Conservation (phyloP, 2,329 filamentous ascomycete species). For the Plenodomus tracheiphilus region DNA sequence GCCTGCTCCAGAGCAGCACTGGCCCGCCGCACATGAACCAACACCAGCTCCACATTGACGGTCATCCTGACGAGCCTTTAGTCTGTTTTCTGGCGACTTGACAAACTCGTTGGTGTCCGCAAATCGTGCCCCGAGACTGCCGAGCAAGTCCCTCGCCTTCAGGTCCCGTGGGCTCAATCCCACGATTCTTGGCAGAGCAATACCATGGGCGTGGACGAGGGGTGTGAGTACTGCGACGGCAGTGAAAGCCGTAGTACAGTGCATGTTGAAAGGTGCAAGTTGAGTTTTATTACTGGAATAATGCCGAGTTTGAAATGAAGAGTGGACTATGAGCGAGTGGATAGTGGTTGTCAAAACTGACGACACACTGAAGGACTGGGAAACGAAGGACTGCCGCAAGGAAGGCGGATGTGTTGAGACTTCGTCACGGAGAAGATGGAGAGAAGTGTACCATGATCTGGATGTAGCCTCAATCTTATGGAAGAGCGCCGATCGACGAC, state of each 20-base stretch:
- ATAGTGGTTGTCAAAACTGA: constrained; percentile 30
- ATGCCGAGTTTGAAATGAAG: constrained; percentile 7
- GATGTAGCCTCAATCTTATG: constrained; percentile 20
- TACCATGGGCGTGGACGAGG: constrained; percentile 37
- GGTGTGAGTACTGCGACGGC: constrained; percentile 34
- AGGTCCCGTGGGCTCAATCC: constrained; percentile 41
- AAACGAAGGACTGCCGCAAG: constrained; percentile 21
- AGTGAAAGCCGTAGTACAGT: constrained; percentile 37
- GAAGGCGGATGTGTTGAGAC: constrained; percentile 18
- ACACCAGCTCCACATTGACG: constrained; percentile 37
- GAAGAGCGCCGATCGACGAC: constrained; percentile 18
- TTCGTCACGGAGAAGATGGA: constrained; percentile 19
- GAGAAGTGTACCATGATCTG: constrained; percentile 6
- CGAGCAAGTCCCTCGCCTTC: constrained; percentile 39
- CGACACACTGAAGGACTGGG: constrained; percentile 29
- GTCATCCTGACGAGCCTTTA: constrained; percentile 34
- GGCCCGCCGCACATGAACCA: constrained; percentile 36
- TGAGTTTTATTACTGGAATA: constrained; percentile 31
- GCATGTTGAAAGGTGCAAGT: constrained; percentile 26
- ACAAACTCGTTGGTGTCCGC: constrained; percentile 23
- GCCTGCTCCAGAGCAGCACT: constrained; percentile 41
- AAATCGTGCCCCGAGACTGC: constrained; percentile 29
- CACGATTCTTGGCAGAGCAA: constrained; percentile 35
- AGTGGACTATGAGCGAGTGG: constrained; percentile 34
- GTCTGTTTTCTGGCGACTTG: constrained; percentile 19